Evolutionary conservation across 169 alveolate species (phyloP), one percentile per base, ranked within the genome.

Genomic region (Cryptosporidium sp.): DNA sequence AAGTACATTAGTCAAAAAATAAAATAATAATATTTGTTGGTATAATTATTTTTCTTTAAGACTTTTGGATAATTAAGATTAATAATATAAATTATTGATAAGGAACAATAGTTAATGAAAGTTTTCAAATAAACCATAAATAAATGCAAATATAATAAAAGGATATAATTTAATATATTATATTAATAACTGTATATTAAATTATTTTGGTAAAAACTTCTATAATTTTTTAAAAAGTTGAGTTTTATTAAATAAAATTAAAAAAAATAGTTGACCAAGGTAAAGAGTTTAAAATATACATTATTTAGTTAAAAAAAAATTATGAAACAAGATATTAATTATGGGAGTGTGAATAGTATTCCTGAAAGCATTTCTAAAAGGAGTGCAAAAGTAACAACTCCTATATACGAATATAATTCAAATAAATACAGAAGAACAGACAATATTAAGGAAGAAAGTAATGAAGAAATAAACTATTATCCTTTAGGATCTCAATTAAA

Each of bases 381-480:
- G 9, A 62, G 8, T n/a, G 31, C 45, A 59, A 52, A 35, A 10
- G 37, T 39, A 33, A 52, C 61, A 59, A 73, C 86, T 33, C 86
- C 86, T n/a, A 23, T 59, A 55, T 55, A 52, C 9, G 33, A 52
- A 35, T 70, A 59, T 23, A 21, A 21, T 52, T 14, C 39, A 71
- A 35, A 55, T 55, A 58, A 51, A 37, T 31, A 52, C 26, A 73
- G 71, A 31, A 73, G 39, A 8, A 33, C 35, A 29, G 84, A 50
- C 5, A 29, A 43, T 12, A 21, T 55, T n/a, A 55, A 2, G 0
- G 67, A 55, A 26, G 67, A 55, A 55, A 26, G 37, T 55, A 55
- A 10, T 55, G 21, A 8, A 23, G 67, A 55, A 55, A 21, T 10
- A n/a, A 23, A 55, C 12, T 55, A n/a, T 26, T 55, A 55, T 14